These are phyloP conservation scores for Pyrenophora tritici-repentis DNA, from an alignment of 2,329 filamentous ascomycete genomes.

Conservation along the genomic window DNA sequence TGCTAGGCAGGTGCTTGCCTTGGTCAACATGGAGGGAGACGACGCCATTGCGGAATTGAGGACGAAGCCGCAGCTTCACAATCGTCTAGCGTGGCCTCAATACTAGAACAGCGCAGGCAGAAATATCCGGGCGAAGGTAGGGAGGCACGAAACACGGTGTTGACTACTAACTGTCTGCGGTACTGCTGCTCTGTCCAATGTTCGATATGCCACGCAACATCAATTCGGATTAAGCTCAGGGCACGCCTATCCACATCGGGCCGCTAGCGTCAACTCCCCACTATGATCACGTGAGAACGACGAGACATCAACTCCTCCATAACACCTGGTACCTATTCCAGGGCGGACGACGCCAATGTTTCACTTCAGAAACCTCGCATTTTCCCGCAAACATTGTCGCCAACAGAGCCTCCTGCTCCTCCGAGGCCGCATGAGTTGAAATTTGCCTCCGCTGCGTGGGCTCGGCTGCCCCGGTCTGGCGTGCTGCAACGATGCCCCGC, in stretches of 20 bases:
- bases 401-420: conserved; percentile 32
- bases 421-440: conserved; percentile 18
- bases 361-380: conserved; percentile 8
- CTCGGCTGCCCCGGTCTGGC: conserved; percentile 26
- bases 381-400: conserved; percentile 5
- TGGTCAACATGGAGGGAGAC: conserved; percentile 59
- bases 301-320: conserved; percentile 13
- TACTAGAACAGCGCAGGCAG: conserved; percentile 23
- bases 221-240: conserved; percentile 22
- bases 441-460: conserved; percentile 30
- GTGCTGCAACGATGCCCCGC: conserved; percentile 38
- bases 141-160: conserved; percentile 27
- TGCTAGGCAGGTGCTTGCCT: conserved; percentile 45
- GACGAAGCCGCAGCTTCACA: conserved; percentile 53
- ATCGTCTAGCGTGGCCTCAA: conserved; percentile 35
- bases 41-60: conserved; percentile 52
- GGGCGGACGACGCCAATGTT: conserved; percentile 12
- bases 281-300: conserved; percentile 10
- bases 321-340: conserved; percentile 14
- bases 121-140: conserved; percentile 12
- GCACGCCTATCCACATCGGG: conserved; percentile 12
- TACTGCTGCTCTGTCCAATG: conserved; percentile 41
- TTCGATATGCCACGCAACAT: conserved; percentile 43
- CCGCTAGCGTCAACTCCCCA: conserved; percentile 17
- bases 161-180: conserved; percentile 20